phyloP scores from a whole-genome alignment of 2,329 filamentous ascomycete species.

The Aureobasidium sp. region DNA sequence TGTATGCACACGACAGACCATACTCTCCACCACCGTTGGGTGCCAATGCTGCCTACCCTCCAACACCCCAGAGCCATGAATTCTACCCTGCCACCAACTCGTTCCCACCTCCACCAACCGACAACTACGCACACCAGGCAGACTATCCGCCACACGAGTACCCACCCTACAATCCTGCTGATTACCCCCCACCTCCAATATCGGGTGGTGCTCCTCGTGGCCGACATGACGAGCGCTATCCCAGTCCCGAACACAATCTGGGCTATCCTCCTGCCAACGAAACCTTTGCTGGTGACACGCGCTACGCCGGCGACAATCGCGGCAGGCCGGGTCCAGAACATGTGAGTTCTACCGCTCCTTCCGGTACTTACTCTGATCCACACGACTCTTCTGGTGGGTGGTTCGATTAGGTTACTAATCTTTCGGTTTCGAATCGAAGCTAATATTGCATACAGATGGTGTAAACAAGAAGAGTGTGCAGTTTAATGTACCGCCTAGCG shows the following conservation, averaged over 20 bases:
- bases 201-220: slow-evolving; percentile 19
- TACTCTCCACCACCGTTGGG: slow-evolving; percentile 29
- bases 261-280: slow-evolving; percentile 24
- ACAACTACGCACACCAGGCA: slow-evolving; percentile 23
- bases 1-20: slow-evolving; percentile 21
- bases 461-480: slow-evolving; percentile 11
- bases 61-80: slow-evolving; percentile 20
- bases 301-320: slow-evolving; percentile 24
- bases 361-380: slow-evolving; percentile 29
- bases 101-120: slow-evolving; percentile 37
- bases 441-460: slow-evolving; percentile 11
- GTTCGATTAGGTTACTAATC: background rate
- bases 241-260: slow-evolving; percentile 20
- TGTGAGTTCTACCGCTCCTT: slow-evolving; percentile 39
- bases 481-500: slow-evolving; percentile 5
- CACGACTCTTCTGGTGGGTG: slow-evolving; percentile 17
- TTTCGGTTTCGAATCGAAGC: background rate
- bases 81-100: slow-evolving; percentile 39
- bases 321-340: slow-evolving; percentile 32
- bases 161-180: slow-evolving; percentile 35
- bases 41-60: slow-evolving; percentile 23
- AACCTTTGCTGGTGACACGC: slow-evolving; percentile 24
- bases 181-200: slow-evolving; percentile 32
- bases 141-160: slow-evolving; percentile 22
- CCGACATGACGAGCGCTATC: slow-evolving; percentile 22